Evolutionary conservation across 1,284 basidiomycete genomes (phyloP), one percentile per base, ranked within the genome.

Genomic region (Tylopilus orsonianus): DNA sequence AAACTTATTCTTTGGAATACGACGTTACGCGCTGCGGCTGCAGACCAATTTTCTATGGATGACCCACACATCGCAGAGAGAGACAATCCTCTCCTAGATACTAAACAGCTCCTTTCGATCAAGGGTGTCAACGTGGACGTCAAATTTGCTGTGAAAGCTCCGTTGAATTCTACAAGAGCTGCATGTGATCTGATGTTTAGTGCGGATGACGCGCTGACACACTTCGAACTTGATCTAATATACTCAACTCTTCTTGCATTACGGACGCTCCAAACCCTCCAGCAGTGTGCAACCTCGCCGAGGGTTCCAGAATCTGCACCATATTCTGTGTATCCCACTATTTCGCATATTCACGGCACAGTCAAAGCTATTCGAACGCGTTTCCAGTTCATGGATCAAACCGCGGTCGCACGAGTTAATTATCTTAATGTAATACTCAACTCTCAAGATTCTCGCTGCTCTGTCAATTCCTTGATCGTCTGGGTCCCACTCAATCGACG

Each of bases 191-290:
- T 50, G 46, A 32, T 59, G 10, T 64, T 68, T 26, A 55, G 10
- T 27, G 48, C 65, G 32, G 66, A 69, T 20, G 67, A 73, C 26
- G 56, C 79, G 19, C 67, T 72, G 8, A 58, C 75, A 26, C 75
- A 75, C 37, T 73, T 86, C 56, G 79, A 83, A 54, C 72, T 95
- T 29, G 79, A 83, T 12, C 84, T 90, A 63, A 71, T 87, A 16
- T 95, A 94, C 62, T 86, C 84, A 59, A 56, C 75, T 9, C 74
- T 96, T 34, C 73, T 93, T 40, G 87, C 87, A 9, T 53, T 78
- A 3, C 73, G 80, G 30, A 80, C 80, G 0, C 44, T 88, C 33
- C 75, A 71, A 53, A 67, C 67, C 3, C 68, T 87, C 29, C 48
- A 33, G 35, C 53, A 46, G 10, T 65, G 64, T 34, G 54, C 49